Evolutionary conservation across 139 green algal genomes (phyloP).

Genomic region (Tetradesmus lagerheimii): DNA sequence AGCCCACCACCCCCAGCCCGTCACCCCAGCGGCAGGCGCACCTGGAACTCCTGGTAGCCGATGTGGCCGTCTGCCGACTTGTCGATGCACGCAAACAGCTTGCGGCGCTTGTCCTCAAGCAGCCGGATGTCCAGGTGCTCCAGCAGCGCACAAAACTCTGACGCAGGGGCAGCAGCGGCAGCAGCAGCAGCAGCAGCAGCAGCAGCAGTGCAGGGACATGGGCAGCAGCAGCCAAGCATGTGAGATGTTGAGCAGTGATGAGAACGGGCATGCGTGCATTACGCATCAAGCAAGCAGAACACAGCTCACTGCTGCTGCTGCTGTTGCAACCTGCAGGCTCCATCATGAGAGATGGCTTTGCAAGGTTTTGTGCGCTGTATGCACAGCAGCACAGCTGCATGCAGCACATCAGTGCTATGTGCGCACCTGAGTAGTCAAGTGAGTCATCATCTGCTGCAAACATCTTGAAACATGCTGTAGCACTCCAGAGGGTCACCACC

Average conservation of each 20-base stretch:
- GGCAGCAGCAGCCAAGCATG: not conserved
- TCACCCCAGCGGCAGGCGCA: not conserved
- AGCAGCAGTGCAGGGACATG: not conserved
- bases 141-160: constrained; percentile 57
- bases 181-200: not conserved
- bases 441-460: constrained; percentile 39
- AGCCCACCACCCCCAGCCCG: not conserved
- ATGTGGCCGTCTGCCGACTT: constrained; percentile 32
- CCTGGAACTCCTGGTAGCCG: constrained; percentile 58
- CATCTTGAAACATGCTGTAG: constrained; percentile 42
- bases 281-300: not conserved
- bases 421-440: constrained; percentile 15
- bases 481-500: not conserved
- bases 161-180: not conserved
- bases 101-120: constrained; percentile 57
- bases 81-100: constrained; percentile 60
- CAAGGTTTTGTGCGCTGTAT: too few relatives aligned
- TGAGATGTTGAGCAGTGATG: not conserved
- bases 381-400: not conserved
- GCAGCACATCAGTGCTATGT: not conserved
- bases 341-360: too few relatives aligned
- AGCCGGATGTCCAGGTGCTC: constrained; percentile 59
- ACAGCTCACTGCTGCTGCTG: not conserved
- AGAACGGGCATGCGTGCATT: not conserved
- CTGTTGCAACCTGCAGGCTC: not conserved